Conservation (phyloP, 192 early-diverging fungal species). For the Backusella australiensis region DNA sequence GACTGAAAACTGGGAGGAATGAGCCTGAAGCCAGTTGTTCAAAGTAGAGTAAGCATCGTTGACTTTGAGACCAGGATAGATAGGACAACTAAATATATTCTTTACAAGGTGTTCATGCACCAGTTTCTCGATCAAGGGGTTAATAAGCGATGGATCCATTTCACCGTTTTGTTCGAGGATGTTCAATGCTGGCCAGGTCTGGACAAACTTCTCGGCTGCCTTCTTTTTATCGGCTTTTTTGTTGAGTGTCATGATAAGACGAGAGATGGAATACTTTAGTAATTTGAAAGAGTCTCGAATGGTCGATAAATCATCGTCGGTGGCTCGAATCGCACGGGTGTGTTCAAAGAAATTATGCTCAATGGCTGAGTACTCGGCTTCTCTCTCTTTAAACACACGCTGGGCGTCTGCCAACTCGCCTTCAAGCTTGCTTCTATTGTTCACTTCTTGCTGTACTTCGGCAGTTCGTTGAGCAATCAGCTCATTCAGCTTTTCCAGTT, state of each 20-base stretch:
- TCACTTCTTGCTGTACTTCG: conserved; percentile 11
- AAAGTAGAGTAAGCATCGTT: conserved; percentile 32
- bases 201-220: conserved; percentile 27
- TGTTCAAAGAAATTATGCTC: conserved; percentile 38
- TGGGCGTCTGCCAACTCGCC: conserved; percentile 22
- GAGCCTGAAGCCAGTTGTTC: conserved; percentile 26
- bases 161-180: conserved; percentile 22
- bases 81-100: conserved; percentile 27
- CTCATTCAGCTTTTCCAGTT: conserved; percentile 25
- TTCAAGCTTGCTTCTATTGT: conserved; percentile 16
- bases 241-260: conserved; percentile 35
- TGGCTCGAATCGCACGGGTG: conserved; percentile 34
- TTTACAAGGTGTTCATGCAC: conserved; percentile 31
- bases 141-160: conserved; percentile 30
- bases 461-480: conserved; percentile 5
- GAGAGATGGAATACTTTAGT: conserved; percentile 33
- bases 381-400: conserved; percentile 28
- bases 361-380: conserved; percentile 33
- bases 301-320: conserved; percentile 42
- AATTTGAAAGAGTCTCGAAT: conserved; percentile 38
- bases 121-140: conserved; percentile 35
- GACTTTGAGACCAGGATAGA: conserved; percentile 36
- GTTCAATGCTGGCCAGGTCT: conserved; percentile 27
- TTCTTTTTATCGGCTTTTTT: conserved; percentile 36
- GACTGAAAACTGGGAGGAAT: conserved; percentile 26